These are phyloP conservation scores for Perkinsus olseni DNA, from an alignment of 169 alveolate genomes.

Conservation along the genomic window DNA sequence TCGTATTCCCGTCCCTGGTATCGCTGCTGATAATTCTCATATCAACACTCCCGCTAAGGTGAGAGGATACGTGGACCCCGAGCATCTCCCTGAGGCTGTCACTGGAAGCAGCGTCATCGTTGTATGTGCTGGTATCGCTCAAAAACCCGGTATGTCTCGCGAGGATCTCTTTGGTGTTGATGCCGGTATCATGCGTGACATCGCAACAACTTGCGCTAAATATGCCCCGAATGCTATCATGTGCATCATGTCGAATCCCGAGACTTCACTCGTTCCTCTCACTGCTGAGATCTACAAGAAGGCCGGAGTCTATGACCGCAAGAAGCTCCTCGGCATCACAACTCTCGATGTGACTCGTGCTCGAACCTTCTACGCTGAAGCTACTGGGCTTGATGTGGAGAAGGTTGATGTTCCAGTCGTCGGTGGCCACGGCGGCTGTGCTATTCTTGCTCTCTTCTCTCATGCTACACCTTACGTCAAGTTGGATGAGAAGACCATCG, in stretches of 20 bases:
- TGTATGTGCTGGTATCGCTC: background rate
- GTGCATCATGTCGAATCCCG: constrained; percentile 4
- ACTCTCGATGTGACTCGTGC: constrained; percentile 15
- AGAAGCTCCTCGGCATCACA: constrained; percentile 6
- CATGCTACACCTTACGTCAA: background rate
- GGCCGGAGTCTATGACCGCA: constrained; percentile 1
- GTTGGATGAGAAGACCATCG: background rate
- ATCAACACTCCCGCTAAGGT: background rate
- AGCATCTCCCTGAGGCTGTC: background rate
- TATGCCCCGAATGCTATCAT: background rate
- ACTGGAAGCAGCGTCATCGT: background rate
- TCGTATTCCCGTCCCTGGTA: background rate
- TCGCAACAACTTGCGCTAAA: background rate
- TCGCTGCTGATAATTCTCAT: background rate
- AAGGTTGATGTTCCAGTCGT: background rate
- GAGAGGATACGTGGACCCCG: background rate
- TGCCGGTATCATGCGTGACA: background rate
- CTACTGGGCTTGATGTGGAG: background rate
- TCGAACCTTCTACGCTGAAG: background rate
- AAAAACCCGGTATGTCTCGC: background rate
- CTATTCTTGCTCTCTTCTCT: background rate
- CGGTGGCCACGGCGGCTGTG: background rate
- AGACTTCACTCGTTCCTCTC: constrained; percentile 1
- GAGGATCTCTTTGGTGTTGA: background rate
- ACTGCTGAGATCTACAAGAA: constrained; percentile 7